These are phyloP conservation scores for Backusella parvicylindrica DNA, from an alignment of 192 early-diverging fungal genomes.

Conservation along the genomic window DNA sequence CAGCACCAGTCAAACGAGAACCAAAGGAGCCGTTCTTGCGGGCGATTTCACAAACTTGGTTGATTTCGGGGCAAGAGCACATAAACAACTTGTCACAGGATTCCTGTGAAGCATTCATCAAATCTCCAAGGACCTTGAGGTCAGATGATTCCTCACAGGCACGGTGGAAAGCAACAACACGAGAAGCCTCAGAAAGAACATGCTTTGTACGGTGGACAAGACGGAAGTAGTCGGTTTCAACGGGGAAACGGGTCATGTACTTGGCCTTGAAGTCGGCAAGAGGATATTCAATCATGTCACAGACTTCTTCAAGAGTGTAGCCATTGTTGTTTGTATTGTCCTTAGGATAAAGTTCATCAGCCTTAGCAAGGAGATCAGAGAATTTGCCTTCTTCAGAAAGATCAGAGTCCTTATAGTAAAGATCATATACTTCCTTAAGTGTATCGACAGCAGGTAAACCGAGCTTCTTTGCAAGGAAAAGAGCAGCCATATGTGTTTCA, in stretches of 20 bases:
- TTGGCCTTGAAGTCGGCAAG: conserved; percentile 33
- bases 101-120: conserved; percentile 89
- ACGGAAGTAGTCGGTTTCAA: conserved; percentile 60
- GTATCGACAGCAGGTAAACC: conserved; percentile 39
- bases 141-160: conserved; percentile 44
- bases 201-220: conserved; percentile 80
- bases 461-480: conserved; percentile 53
- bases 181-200: conserved; percentile 74
- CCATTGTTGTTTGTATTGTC: conserved; percentile 39
- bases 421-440: conserved; percentile 43
- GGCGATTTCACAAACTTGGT: conserved; percentile 68
- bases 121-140: conserved; percentile 60
- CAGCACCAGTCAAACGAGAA: conserved; percentile 88
- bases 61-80: conserved; percentile 81
- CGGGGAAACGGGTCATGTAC: conserved; percentile 39
- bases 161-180: conserved; percentile 73
- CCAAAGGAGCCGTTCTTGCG: conserved; percentile 71
- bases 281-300: conserved; percentile 28
- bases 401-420: conserved; percentile 37
- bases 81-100: conserved; percentile 80
- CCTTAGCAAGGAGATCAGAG: conserved; percentile 21
- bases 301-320: conserved; percentile 40
- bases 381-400: conserved; percentile 22
- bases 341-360: conserved; percentile 31
- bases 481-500: conserved; percentile 80